phyloP scores from a whole-genome alignment of 2,329 filamentous ascomycete species.

The Sporothrix humicola region DNA sequence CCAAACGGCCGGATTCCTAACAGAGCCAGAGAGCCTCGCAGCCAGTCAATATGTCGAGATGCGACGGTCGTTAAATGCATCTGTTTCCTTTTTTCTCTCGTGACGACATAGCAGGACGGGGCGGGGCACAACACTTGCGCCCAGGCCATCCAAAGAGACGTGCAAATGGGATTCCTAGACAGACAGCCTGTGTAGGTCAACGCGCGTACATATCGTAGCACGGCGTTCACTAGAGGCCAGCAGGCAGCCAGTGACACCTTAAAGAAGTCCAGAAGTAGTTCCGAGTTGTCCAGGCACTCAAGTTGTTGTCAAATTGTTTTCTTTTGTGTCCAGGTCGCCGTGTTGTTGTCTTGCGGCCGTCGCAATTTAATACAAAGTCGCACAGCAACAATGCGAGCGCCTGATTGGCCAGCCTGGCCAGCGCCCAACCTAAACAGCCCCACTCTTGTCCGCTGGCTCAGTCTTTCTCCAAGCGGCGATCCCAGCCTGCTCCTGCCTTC shows the following conservation, averaged over 20 bases:
- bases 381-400: background rate
- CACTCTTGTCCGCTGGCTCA: constrained; percentile 3
- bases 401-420: constrained; percentile 9
- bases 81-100: too few species aligned
- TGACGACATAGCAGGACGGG: too few species aligned
- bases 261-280: too few species aligned
- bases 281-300: too few species aligned
- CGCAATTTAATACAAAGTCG: constrained; percentile 14
- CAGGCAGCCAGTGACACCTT: too few species aligned
- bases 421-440: background rate
- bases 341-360: constrained; percentile 9
- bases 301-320: too few species aligned
- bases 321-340: too few species aligned
- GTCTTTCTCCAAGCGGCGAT: background rate
- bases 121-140: background rate
- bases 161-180: background rate
- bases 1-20: background rate
- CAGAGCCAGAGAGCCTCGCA: too few species aligned
- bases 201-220: background rate
- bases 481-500: background rate
- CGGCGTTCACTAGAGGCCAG: background rate
- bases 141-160: background rate
- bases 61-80: background rate
- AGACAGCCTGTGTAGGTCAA: background rate
- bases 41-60: constrained; percentile 1